Conservation (phyloP, 2,329 filamentous ascomycete species). For the Sphaerostilbella broomeana region DNA sequence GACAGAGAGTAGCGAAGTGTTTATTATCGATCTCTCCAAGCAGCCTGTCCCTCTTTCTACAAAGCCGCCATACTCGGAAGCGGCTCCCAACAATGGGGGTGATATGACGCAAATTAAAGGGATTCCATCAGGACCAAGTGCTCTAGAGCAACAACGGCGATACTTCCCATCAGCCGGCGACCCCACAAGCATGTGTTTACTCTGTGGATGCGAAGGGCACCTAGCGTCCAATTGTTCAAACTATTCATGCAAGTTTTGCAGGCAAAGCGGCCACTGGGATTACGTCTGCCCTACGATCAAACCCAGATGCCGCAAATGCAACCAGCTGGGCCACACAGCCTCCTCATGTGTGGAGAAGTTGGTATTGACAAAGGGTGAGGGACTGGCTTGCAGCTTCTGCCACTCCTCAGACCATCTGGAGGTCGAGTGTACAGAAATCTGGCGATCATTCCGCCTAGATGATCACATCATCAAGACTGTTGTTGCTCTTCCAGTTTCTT, state of each 20-base stretch:
- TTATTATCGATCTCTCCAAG: slow-evolving; percentile 2
- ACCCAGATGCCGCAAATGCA: slow-evolving; percentile 52
- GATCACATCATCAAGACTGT: slow-evolving; percentile 40
- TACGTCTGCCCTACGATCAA: slow-evolving; percentile 44
- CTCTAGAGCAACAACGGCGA: slow-evolving; percentile 33
- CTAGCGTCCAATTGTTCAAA: slow-evolving; percentile 37
- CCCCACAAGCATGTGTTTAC: slow-evolving; percentile 41
- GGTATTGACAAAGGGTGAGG: slow-evolving; percentile 43
- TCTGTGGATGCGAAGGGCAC: slow-evolving; percentile 46
- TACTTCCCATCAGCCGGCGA: slow-evolving; percentile 47
- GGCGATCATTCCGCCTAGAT: slow-evolving; percentile 47
- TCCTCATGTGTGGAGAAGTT: slow-evolving; percentile 51
- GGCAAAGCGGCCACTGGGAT: slow-evolving; percentile 38
- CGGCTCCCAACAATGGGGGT: neutral
- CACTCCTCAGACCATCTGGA: slow-evolving; percentile 51
- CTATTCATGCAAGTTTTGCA: slow-evolving; percentile 43
- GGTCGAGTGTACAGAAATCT: slow-evolving; percentile 51
- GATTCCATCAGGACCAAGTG: slow-evolving; percentile 26
- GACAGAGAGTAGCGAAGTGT: neutral
- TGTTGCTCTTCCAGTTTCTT: slow-evolving; percentile 42
- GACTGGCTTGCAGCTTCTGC: slow-evolving; percentile 56
- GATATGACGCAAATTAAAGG: slow-evolving; percentile 16
- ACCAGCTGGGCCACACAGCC: slow-evolving; percentile 52
- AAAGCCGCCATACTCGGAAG: neutral
- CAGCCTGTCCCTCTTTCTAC: slow-evolving; percentile 1